These are phyloP conservation scores for Euphorbia tirucalli DNA, from an alignment of 345 rosid genomes.

Conservation along the genomic window DNA sequence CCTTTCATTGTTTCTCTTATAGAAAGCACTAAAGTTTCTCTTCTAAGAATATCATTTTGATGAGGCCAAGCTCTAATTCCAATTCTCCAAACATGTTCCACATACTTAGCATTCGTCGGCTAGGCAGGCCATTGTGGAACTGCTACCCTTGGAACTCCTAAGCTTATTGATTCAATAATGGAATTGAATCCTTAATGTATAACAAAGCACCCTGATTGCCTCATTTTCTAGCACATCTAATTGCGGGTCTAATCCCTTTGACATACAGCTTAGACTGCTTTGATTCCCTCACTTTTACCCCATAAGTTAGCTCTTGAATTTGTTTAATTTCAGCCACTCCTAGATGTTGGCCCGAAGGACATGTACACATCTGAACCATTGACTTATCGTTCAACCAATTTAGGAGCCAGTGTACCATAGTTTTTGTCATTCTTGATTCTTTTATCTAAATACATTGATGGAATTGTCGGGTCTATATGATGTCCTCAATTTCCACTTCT, in stretches of 20 bases:
- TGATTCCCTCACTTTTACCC: conserved; percentile 14
- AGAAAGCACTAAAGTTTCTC: conserved; percentile 20
- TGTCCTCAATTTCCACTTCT: conserved; percentile 17
- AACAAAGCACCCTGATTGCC: conserved; percentile 38
- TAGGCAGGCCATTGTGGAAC: conserved; percentile 47
- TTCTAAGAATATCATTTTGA: conserved; percentile 20
- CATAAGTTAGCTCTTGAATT: conserved; percentile 20
- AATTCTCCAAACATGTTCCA: conserved; percentile 39
- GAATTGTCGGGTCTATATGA: conserved; percentile 37
- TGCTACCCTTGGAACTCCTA: conserved; percentile 43
- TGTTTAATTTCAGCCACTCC: conserved; percentile 13
- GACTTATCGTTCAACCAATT: conserved; percentile 24
- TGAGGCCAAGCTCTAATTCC: conserved; percentile 25
- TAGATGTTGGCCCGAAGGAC: conserved; percentile 29
- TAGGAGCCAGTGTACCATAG: conserved; percentile 14
- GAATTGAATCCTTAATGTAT: conserved; percentile 47
- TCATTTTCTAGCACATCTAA: conserved; percentile 32
- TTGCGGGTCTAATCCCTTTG: conserved; percentile 30
- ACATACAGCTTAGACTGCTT: conserved; percentile 22
- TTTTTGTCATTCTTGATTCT: conserved; percentile 23
- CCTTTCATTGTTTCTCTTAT: conserved; percentile 29
- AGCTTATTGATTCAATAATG: conserved; percentile 34
- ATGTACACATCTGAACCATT: conserved; percentile 22
- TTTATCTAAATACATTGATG: conserved; percentile 35
- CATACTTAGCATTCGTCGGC: conserved; percentile 33